Conservation (phyloP, 169 alveolate species). For the Eimeria falciformis region DNA sequence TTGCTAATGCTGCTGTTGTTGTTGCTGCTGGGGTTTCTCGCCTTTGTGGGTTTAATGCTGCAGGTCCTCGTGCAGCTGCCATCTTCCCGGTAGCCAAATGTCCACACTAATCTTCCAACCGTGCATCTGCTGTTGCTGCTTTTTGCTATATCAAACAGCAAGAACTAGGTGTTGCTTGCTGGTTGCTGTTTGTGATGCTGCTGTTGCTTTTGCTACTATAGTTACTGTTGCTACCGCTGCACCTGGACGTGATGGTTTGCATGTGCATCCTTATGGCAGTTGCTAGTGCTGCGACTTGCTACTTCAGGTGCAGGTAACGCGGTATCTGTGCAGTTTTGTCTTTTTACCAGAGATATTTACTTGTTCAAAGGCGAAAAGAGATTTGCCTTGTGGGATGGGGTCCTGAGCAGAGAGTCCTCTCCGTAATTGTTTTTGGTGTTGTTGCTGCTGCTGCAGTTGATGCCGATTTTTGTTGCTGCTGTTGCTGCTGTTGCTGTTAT, state of each 20-base stretch:
- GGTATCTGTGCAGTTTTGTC: not conserved
- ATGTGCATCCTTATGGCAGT: not conserved
- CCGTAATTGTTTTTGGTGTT: not conserved
- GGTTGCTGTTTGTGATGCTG: not conserved
- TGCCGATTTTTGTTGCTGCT: not conserved
- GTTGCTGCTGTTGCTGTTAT: not conserved
- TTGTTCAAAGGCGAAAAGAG: not conserved
- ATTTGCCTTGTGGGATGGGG: slow-evolving; percentile 3
- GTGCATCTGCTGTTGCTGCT: not conserved
- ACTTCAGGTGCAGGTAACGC: not conserved
- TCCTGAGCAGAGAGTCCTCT: too few relatives aligned
- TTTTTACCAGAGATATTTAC: not conserved
- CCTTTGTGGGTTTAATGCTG: not conserved
- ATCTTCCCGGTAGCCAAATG: not conserved
- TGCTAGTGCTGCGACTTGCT: slow-evolving; percentile 22
- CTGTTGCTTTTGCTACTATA: not conserved
- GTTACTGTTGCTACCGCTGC: not conserved
- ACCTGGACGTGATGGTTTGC: not conserved
- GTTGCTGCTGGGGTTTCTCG: not conserved
- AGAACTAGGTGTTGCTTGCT: too few relatives aligned
- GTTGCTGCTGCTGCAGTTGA: not conserved
- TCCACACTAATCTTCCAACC: not conserved
- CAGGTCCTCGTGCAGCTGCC: slow-evolving; percentile 12
- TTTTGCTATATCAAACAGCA: too few relatives aligned
- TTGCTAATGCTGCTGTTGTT: not conserved